Conservation (phyloP, 257 asterid genomes). For the Ballota nigra region DNA sequence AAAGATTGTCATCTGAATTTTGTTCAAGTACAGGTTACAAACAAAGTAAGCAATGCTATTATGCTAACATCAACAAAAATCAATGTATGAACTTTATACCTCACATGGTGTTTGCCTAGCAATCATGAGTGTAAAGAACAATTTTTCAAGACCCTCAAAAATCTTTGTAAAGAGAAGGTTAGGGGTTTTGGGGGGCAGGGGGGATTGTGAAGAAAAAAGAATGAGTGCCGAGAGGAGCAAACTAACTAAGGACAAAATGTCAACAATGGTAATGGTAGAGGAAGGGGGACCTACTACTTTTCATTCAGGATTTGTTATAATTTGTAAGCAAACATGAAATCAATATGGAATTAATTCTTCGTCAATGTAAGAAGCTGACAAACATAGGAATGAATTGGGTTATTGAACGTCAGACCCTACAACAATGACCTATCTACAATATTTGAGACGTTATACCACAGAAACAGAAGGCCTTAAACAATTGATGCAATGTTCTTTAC, state of each 20-base stretch:
- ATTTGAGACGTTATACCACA: background rate
- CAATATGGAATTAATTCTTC: background rate
- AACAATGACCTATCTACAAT: background rate
- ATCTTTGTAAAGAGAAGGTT: background rate
- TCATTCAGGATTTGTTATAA: background rate
- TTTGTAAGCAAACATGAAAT: constrained; percentile 8
- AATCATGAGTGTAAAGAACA: background rate
- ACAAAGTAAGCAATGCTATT: background rate
- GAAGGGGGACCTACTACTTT: too few species aligned
- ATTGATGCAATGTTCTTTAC: background rate
- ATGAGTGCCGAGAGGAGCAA: too few species aligned
- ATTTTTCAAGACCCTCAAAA: background rate
- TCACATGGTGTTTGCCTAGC: background rate
- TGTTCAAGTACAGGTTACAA: background rate
- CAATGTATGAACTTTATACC: background rate
- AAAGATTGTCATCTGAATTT: background rate
- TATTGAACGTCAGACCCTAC: background rate
- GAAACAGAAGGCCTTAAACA: background rate
- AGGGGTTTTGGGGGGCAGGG: background rate
- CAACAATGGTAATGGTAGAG: background rate
- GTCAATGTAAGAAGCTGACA: background rate
- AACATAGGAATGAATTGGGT: background rate
- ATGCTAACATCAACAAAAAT: background rate
- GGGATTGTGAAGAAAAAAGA: background rate
- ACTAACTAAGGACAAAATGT: background rate